Evolutionary conservation across 2,329 filamentous ascomycete species (phyloP), one percentile per base, ranked within the genome.

Genomic region (Diaporthe citrichinensis): DNA sequence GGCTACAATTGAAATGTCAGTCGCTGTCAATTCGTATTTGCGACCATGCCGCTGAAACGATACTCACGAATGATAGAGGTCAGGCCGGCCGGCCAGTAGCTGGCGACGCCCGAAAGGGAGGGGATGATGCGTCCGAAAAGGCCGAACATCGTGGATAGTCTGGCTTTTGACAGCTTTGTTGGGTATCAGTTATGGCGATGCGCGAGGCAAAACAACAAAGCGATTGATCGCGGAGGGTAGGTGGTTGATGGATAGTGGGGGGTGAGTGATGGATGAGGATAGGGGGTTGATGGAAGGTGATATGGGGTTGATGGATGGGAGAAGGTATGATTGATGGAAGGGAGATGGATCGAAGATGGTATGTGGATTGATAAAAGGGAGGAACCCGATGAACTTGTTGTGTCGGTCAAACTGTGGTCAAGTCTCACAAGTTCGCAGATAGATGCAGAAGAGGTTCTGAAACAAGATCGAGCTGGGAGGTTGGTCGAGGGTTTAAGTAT

Each of bases 351-450:
- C 25, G 25, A 14, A 31, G 17, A 55, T 12, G 25, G 25, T 55
- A 23, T 20, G 51, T 28, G 39, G 25, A 31, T 9, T 12, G 61
- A 65, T n/a, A 5, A 36, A 34, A 9, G 5, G 20, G 9, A 15
- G 44, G 46, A 36, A 12, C 44, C 3, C 14, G 20, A 34, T 34
- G 41, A 15, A 34, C 17, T 2, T 25, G 25, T 31, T 46, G 17
- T 46, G 59, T 46, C 25, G 14, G 59, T 15, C 41, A 65, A 65
- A 49, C 41, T 34, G 28, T 46, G 61, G 61, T 65, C 25, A n/a
- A 49, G 31, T 31, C 10, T 23, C 25, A 8, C 28, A 10, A 46
- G 12, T 28, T 49, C 49, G 61, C n/a, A 31, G 61, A 31, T 3
- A 41, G 41, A 1, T 44, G 59, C 36, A 41, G 61, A 14, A 34